Percentiles rank a stretch among this genome's conserved stretches.
These are phyloP conservation scores for Comarum palustre DNA, from an alignment of 306 rosid species.

Conservation along the genomic window DNA sequence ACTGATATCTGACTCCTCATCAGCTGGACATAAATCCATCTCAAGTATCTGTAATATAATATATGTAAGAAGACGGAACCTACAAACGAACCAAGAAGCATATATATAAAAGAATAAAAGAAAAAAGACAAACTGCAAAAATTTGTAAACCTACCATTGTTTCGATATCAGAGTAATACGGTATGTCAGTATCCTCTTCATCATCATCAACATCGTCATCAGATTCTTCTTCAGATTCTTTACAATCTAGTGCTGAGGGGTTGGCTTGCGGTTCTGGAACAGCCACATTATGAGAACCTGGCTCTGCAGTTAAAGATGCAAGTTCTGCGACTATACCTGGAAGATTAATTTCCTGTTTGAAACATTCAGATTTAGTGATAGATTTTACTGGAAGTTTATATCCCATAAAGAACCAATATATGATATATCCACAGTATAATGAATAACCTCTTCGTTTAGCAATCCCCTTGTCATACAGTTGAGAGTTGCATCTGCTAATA, in stretches of 20 bases:
- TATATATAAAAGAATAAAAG: neutral
- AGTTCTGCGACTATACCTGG: slow-evolving; percentile 33
- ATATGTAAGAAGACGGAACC: slow-evolving; percentile 22
- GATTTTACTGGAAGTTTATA: slow-evolving; percentile 17
- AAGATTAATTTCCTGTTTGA: slow-evolving; percentile 47
- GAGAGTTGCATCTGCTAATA: slow-evolving; percentile 34
- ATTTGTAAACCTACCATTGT: slow-evolving; percentile 46
- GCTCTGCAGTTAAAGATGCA: slow-evolving; percentile 30
- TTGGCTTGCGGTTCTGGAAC: slow-evolving; percentile 41
- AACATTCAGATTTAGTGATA: slow-evolving; percentile 31
- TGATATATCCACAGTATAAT: slow-evolving; percentile 4
- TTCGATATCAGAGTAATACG: slow-evolving; percentile 67
- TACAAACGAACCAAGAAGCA: slow-evolving; percentile 2
- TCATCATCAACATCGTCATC: slow-evolving; percentile 15
- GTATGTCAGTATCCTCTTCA: slow-evolving; percentile 32
- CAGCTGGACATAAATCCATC: slow-evolving; percentile 74
- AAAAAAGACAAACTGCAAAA: slow-evolving; percentile 3
- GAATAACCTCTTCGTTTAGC: slow-evolving; percentile 52
- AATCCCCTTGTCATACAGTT: slow-evolving; percentile 34
- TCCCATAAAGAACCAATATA: slow-evolving; percentile 11
- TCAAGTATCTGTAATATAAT: slow-evolving; percentile 65
- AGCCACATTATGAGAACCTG: slow-evolving; percentile 21
- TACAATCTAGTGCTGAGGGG: slow-evolving; percentile 28
- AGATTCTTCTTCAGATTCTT: slow-evolving; percentile 40
- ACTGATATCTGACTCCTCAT: slow-evolving; percentile 43